These are phyloP conservation scores for Solanum virginianum DNA, from an alignment of 257 asterid species.

Conservation along the genomic window DNA sequence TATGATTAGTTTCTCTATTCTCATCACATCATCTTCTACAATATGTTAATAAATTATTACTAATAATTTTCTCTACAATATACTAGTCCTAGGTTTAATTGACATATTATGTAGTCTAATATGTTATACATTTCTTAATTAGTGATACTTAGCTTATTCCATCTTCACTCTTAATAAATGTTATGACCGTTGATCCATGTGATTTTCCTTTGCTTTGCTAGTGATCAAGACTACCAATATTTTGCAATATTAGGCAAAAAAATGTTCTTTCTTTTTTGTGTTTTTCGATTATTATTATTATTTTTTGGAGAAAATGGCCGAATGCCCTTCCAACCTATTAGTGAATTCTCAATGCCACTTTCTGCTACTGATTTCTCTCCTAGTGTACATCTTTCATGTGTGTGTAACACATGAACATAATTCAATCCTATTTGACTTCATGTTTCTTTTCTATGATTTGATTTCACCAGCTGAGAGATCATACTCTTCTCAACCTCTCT, in stretches of 20 bases:
- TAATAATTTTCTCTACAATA: not conserved
- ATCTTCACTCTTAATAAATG: not conserved
- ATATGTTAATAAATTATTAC: not conserved
- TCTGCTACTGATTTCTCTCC: too few relatives aligned
- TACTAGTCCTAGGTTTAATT: not conserved
- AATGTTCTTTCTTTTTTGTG: not conserved
- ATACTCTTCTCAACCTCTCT: slow-evolving; percentile 29
- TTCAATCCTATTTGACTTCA: not conserved
- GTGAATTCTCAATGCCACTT: too few relatives aligned
- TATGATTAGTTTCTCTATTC: not conserved
- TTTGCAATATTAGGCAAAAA: too few relatives aligned
- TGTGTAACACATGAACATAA: not conserved
- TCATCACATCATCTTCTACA: not conserved
- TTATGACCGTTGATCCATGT: not conserved
- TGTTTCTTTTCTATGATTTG: not conserved
- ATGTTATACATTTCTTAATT: not conserved
- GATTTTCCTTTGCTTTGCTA: not conserved
- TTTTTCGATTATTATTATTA: not conserved
- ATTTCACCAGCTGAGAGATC: slow-evolving; percentile 55
- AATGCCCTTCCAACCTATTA: too few relatives aligned
- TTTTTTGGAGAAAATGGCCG: too few relatives aligned
- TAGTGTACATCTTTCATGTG: not conserved
- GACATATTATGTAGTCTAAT: not conserved
- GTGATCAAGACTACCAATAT: not conserved
- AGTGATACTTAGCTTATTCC: not conserved